Conservation (phyloP, 441 rosid genomes). For the Gossypium trilobum region DNA sequence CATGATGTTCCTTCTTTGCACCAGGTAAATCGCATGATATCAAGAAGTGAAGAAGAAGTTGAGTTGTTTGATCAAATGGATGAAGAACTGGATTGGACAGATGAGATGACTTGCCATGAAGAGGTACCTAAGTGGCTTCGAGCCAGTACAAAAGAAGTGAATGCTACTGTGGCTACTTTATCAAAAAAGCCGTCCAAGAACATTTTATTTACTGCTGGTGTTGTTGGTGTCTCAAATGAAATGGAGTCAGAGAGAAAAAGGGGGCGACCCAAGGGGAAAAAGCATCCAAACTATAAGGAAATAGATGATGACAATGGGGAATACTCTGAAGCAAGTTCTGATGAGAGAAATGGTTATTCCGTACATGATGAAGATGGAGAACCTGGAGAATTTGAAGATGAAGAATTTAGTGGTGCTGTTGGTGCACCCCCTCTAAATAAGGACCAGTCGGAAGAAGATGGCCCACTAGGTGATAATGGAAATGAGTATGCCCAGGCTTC, state of each 20-base stretch:
- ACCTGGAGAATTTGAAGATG: conserved; percentile 70
- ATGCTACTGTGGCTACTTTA: conserved; percentile 55
- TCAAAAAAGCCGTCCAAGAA: conserved; percentile 87
- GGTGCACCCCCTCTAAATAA: conserved; percentile 45
- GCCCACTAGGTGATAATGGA: conserved; percentile 39
- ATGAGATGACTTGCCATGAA: conserved; percentile 87
- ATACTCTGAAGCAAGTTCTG: conserved; percentile 84
- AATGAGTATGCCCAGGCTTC: conserved; percentile 52
- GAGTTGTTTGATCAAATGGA: conserved; percentile 99
- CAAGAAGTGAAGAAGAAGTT: conserved; percentile 90
- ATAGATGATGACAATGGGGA: conserved; percentile 87
- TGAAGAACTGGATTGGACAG: conserved; percentile 88
- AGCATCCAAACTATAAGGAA: conserved; percentile 84
- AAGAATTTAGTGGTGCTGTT: conserved; percentile 63
- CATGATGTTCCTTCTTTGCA: conserved; percentile 96
- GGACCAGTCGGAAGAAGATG: conserved; percentile 80
- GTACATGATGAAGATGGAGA: conserved; percentile 90
- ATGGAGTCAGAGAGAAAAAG: conserved; percentile 70
- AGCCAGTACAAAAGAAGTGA: conserved; percentile 77
- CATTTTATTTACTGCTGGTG: conserved; percentile 41
- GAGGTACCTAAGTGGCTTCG: conserved; percentile 97
- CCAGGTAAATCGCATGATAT: conserved; percentile 94
- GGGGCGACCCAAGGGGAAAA: conserved; percentile 90
- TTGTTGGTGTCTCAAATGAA: conserved; percentile 45
- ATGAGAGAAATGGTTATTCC: conserved; percentile 71